These are phyloP conservation scores for Cercophora newfieldiana DNA, from an alignment of 495 filamentous ascomycete species.

Conservation along the genomic window DNA sequence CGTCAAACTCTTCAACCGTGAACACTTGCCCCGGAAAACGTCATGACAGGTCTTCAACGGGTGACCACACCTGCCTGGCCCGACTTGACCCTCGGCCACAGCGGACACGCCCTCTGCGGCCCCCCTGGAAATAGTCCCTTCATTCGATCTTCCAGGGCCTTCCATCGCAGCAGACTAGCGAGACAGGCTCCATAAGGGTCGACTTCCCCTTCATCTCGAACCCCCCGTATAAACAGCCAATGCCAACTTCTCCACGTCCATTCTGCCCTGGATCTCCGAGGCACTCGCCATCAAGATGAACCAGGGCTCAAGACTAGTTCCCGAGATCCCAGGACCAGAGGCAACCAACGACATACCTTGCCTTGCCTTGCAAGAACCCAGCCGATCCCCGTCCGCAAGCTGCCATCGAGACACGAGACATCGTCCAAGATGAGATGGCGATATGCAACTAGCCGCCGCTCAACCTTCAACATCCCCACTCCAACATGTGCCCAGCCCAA, in stretches of 20 bases:
- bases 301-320: too few relatives aligned
- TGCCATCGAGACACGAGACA: background rate
- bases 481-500: background rate
- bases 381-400: background rate
- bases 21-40: background rate
- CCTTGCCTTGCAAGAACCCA: too few relatives aligned
- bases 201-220: background rate
- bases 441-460: background rate
- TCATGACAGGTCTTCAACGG: background rate
- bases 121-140: background rate
- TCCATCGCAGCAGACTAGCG: background rate
- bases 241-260: too few relatives aligned
- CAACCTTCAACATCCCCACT: background rate
- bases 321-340: too few relatives aligned
- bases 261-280: too few relatives aligned
- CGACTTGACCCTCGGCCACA: background rate
- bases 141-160: background rate
- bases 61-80: background rate
- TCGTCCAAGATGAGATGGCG: background rate
- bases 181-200: background rate
- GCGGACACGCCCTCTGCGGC: background rate
- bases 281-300: too few relatives aligned
- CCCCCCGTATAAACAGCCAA: background rate
- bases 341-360: too few relatives aligned
- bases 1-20: background rate